Evolutionary conservation across 305 asterid genomes (phyloP).

Genomic region (Solanum aculeatissimum): DNA sequence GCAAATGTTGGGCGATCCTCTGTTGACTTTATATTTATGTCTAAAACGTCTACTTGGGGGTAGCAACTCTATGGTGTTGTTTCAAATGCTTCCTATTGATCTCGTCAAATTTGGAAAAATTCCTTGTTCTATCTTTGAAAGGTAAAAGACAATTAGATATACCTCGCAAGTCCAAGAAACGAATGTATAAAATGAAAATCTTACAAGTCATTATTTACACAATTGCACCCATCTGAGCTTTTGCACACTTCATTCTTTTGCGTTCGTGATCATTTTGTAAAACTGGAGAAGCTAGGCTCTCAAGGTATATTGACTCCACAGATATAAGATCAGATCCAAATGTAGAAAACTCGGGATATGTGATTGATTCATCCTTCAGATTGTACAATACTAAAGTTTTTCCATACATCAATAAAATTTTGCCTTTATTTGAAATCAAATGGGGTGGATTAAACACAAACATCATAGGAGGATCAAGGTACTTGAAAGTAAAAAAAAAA

Average conservation of each 20-base stretch:
- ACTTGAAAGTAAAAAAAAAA: constrained; percentile 24
- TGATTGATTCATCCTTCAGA: neutral
- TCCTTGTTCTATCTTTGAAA: no score
- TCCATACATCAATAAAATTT: neutral
- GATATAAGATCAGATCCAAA: neutral
- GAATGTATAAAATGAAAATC: neutral
- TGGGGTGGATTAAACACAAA: neutral
- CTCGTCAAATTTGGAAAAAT: no score
- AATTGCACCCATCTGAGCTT: neutral
- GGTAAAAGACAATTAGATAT: no score
- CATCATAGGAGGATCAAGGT: neutral
- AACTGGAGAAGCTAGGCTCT: neutral
- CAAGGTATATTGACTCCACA: neutral
- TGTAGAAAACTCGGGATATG: neutral
- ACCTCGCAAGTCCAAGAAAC: neutral
- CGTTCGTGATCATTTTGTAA: neutral
- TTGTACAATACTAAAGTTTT: neutral
- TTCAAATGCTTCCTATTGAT: neutral
- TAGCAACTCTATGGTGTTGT: neutral
- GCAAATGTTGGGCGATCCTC: neutral
- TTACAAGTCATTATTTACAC: neutral
- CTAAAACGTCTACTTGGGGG: neutral
- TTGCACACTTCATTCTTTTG: neutral
- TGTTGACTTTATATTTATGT: neutral
- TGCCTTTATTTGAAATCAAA: neutral